Evolutionary conservation across 176 grass and related monocot genomes (phyloP), one percentile per base, ranked within the genome.

Genomic region (Aegilops sharonensis): DNA sequence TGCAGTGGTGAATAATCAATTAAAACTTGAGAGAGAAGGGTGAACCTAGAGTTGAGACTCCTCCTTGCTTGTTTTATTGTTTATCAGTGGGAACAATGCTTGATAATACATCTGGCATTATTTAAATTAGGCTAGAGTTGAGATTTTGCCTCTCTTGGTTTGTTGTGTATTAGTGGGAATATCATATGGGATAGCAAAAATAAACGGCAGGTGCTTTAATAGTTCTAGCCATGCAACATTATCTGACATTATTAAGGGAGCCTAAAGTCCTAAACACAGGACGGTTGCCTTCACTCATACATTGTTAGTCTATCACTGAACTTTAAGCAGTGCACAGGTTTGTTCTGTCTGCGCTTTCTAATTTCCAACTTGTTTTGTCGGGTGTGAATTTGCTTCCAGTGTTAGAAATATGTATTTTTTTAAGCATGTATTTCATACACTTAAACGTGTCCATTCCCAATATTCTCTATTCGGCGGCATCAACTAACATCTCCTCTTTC

Each of bases 401-500:
- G 27, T 68, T 75, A 47, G 14, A 75, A 68, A 35, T 15, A 14
- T 32, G 13, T 78, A 34, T 32, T 32, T 78, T 31, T 56, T 3
- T 13, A 18, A 18, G 62, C 6, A 24, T 47, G 11, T 2, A n/a
- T 75, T 80, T 10, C 1, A 80, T 83, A 25, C 5, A 64, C 35
- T 61, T 50, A 47, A 47, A 34, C 72, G 17, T 42, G 59, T 50
- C 13, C 11, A n/a, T 62, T 62, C 11, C n/a, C n/a, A 23, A 11
- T 62, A 62, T 62, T 77, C 73, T 56, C 17, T 61, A 47, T 75
- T 81, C 20, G 75, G n/a, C 27, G 61, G 48, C 1, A 64, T 25
- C 39, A 70, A 84, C 47, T 78, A 88, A 92, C 65, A 87, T n/a
- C 5, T 42, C 37, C 57, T n/a, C 9, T 73, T 78, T 84, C 75